phyloP scores from a whole-genome alignment of 192 early-diverging fungal species.

The Coemansia aciculifera region DNA sequence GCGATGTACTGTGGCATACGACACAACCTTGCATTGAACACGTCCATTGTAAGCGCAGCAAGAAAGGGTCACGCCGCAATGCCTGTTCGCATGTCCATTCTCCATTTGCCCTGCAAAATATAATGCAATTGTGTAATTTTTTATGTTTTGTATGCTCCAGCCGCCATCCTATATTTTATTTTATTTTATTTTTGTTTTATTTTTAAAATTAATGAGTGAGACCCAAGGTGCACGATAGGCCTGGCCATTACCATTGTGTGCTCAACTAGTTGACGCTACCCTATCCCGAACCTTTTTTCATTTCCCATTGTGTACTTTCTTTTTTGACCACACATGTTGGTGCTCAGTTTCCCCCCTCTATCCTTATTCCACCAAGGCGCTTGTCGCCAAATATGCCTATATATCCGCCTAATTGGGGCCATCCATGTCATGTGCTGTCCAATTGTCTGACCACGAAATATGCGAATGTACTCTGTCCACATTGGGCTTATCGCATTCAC shows the following conservation, averaged over 20 bases:
- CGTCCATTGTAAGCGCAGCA: constrained; percentile 5
- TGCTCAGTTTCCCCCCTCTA: background rate
- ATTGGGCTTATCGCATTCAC: background rate
- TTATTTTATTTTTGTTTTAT: background rate
- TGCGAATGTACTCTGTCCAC: background rate
- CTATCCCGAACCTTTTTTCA: constrained; percentile 3
- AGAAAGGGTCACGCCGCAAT: constrained; percentile 8
- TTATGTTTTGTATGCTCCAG: background rate
- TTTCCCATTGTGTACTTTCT: background rate
- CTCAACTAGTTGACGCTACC: background rate
- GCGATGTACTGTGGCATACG: constrained; percentile 18
- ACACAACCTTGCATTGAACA: constrained; percentile 15
- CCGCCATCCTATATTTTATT: background rate
- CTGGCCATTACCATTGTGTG: constrained; percentile 1
- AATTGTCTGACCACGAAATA: background rate
- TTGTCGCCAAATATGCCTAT: background rate
- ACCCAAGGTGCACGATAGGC: background rate
- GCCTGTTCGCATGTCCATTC: background rate
- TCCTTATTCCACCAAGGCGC: background rate
- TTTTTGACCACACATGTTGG: background rate
- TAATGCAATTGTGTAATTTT: constrained; percentile 8
- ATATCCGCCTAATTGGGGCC: constrained; percentile 7
- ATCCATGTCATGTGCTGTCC: background rate
- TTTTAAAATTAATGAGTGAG: constrained; percentile 9
- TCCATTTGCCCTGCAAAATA: constrained; percentile 9